Conservation (phyloP, 1,284 basidiomycete species). For the Afroboletus lepidellus region DNA sequence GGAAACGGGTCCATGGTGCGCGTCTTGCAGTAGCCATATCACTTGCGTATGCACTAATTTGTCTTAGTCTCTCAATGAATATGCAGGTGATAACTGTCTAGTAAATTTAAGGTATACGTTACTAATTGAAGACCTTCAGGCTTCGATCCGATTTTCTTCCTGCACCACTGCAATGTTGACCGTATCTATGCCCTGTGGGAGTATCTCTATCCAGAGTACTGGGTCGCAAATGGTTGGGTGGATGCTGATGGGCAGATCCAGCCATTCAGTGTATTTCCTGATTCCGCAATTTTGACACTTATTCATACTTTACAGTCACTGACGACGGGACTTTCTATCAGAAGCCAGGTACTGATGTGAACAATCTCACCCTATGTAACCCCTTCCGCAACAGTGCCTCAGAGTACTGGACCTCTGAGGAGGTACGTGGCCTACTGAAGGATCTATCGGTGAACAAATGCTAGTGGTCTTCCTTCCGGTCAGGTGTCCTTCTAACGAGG, state of each 20-base stretch:
- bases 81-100: conserved; percentile 12
- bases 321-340: not conserved
- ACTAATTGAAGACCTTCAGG: not conserved
- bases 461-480: not conserved
- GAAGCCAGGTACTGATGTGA: not conserved
- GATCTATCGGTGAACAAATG: not conserved
- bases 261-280: conserved; percentile 7
- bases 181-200: conserved; percentile 18
- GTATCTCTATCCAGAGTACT: conserved; percentile 14
- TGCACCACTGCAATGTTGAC: conserved; percentile 20
- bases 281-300: fast-evolving
- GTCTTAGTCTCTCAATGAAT: conserved; percentile 11
- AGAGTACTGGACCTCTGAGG: conserved; percentile 15
- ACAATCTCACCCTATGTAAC: conserved; percentile 1
- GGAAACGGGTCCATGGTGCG: conserved; percentile 17
- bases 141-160: conserved; percentile 18
- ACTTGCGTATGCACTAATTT: not conserved
- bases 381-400: conserved; percentile 8
- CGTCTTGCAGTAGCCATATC: not conserved
- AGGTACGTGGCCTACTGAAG: conserved; percentile 7
- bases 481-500: not conserved
- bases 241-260: not conserved
- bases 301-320: conserved; percentile 1
- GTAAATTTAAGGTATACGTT: too few species aligned
- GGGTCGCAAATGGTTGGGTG: conserved; percentile 16